Evolutionary conservation across 2,329 filamentous ascomycete genomes (phyloP), one percentile per base, ranked within the genome.

Genomic region (Talaromyces atroroseus): DNA sequence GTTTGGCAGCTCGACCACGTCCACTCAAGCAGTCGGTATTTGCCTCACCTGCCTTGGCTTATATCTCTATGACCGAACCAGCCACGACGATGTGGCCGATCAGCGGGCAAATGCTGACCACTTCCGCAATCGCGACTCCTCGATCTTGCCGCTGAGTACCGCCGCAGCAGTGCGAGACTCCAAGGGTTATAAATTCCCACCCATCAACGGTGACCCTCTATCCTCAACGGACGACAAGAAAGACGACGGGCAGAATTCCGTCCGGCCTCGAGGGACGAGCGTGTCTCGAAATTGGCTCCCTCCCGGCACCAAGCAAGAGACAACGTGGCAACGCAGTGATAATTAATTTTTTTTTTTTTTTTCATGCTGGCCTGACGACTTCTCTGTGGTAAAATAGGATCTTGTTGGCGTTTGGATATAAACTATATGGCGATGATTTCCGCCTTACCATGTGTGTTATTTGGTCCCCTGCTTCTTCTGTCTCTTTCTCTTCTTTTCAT

Each of bases 11-110:
- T 84, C 88, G 1, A 96, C 94, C 32, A 96, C 90, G 5, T 80
- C 79, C 16, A 72, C 95, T 16, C 94, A 99, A 72, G 90, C 84
- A 1, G 79, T 88, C 44, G 94, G 94, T 16, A 96, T 99, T 65
- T 82, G 76, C 3, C 82, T 99, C 47, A 99, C 94, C 0, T 96
- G 96, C 68, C 65, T 96, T 29, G 94, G 94, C 0, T 80, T 99
- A 14, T 99, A 97, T 70, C 82, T 99, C 42, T 99, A 99, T 72
- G 94, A 99, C 72, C 86, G 94, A 59, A 95, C 90, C 18, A 92
- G 85, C 66, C 88, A 95, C 68, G 88, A 88, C 63, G 90, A 90
- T 66, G 92, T 92, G 69, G 91, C 90, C 34, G 92, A 97, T 68
- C 86, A 87, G 63, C 86, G 87, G 62, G 90, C 89, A 3, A 79